Percentiles rank a stretch among this genome's conserved stretches.
Conservation (phyloP, 208 protist species). For the Trypanosoma caninum region DNA sequence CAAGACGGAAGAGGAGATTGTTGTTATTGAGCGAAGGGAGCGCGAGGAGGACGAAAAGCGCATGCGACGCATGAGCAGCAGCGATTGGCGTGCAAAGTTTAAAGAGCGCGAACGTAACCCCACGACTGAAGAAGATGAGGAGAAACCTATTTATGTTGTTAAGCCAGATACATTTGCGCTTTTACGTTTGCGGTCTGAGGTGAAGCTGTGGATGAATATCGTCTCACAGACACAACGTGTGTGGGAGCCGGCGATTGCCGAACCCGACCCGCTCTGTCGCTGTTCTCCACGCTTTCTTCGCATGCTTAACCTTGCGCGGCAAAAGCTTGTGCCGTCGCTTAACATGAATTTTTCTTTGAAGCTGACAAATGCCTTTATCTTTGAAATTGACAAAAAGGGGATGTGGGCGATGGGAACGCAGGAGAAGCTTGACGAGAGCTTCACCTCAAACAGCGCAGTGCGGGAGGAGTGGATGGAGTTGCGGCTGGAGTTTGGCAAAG, state of each 20-base stretch:
- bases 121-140: slow-evolving; percentile 69
- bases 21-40: slow-evolving; percentile 62
- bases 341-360: slow-evolving; percentile 89
- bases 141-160: slow-evolving; percentile 79
- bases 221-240: slow-evolving; percentile 69
- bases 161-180: slow-evolving; percentile 80
- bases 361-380: slow-evolving; percentile 86
- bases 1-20: slow-evolving; percentile 68
- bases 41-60: slow-evolving; percentile 83
- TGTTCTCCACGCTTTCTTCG: slow-evolving; percentile 69
- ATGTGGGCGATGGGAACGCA: slow-evolving; percentile 88
- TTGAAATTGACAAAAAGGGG: slow-evolving; percentile 71
- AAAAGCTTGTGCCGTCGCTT: slow-evolving; percentile 84
- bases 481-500: slow-evolving; percentile 79
- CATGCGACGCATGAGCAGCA: slow-evolving; percentile 89
- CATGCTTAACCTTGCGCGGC: slow-evolving; percentile 80
- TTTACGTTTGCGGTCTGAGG: slow-evolving; percentile 70
- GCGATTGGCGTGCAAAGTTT: slow-evolving; percentile 84
- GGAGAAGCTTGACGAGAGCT: slow-evolving; percentile 44
- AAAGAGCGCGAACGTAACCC: slow-evolving; percentile 82
- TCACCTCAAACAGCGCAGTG: slow-evolving; percentile 31
- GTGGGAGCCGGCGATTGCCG: slow-evolving; percentile 70
- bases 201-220: slow-evolving; percentile 72
- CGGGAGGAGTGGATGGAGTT: slow-evolving; percentile 82
- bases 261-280: slow-evolving; percentile 67